Evolutionary conservation across 2,329 filamentous ascomycete species (phyloP).

Genomic region (Sporothrix humicola): DNA sequence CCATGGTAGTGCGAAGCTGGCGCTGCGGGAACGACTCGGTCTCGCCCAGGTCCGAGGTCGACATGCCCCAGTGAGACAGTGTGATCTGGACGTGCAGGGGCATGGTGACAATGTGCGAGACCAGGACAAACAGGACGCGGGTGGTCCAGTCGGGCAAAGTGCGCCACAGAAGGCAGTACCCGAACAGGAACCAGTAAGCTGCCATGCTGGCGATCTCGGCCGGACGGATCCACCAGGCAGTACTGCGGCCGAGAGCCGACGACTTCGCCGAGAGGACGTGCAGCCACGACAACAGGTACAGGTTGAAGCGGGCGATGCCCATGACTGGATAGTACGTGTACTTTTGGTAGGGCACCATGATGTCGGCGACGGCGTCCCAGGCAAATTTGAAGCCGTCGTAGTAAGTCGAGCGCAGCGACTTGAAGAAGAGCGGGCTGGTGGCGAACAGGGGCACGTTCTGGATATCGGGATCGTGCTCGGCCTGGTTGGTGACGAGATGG

Average conservation of each 20-base stretch:
- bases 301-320: constrained; percentile 72
- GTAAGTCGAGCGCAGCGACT: constrained; percentile 66
- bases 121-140: constrained; percentile 66
- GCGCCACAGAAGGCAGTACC: constrained; percentile 67
- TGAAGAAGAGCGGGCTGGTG: constrained; percentile 68
- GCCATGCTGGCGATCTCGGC: constrained; percentile 67
- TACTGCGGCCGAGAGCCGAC: constrained; percentile 59
- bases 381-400: constrained; percentile 69
- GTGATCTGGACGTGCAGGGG: constrained; percentile 75
- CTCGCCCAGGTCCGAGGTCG: constrained; percentile 66
- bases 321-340: constrained; percentile 74
- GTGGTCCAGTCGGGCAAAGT: constrained; percentile 62
- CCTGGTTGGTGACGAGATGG: constrained; percentile 69
- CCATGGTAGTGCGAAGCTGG: constrained; percentile 74
- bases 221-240: constrained; percentile 71
- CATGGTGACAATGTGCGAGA: constrained; percentile 69
- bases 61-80: constrained; percentile 75
- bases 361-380: constrained; percentile 65
- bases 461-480: constrained; percentile 64
- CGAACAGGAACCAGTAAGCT: constrained; percentile 72
- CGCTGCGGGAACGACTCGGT: constrained; percentile 71
- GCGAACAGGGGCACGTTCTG: constrained; percentile 74
- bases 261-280: constrained; percentile 65
- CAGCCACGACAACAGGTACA: constrained; percentile 70
- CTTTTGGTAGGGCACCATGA: constrained; percentile 65